These are phyloP conservation scores for Colletotrichum sidae DNA, from an alignment of 2,329 filamentous ascomycete genomes.

Conservation along the genomic window DNA sequence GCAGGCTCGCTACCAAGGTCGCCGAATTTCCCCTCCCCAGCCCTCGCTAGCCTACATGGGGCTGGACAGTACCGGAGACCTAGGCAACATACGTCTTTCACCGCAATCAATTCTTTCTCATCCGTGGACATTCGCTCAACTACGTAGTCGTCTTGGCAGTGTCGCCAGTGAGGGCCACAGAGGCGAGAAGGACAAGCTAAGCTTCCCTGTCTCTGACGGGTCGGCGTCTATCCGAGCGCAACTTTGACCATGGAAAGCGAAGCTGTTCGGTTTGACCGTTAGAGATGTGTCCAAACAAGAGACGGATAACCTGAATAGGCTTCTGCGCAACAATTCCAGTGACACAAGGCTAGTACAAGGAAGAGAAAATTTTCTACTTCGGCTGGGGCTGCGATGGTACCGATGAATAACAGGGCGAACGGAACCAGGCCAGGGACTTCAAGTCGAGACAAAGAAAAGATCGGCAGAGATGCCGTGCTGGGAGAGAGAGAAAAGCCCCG, in stretches of 20 bases:
- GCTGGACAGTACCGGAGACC: neutral
- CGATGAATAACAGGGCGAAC: slow-evolving; percentile 12
- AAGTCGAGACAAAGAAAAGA: slow-evolving; percentile 29
- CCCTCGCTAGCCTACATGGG: neutral
- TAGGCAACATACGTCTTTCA: neutral
- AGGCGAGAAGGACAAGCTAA: slow-evolving; percentile 5
- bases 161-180: neutral
- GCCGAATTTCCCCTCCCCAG: slow-evolving; percentile 1
- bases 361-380: neutral
- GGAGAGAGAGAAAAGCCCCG: slow-evolving; percentile 17
- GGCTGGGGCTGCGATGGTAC: slow-evolving; percentile 6
- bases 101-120: neutral
- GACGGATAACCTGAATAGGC: neutral
- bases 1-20: slow-evolving; percentile 27
- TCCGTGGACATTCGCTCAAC: neutral
- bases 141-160: slow-evolving; percentile 3
- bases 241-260: neutral
- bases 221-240: neutral
- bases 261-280: neutral
- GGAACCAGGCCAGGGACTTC: slow-evolving; percentile 22
- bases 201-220: slow-evolving; percentile 3
- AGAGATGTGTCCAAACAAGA: neutral
- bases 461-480: slow-evolving; percentile 13
- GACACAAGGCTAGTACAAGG: slow-evolving; percentile 1
- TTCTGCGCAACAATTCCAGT: neutral